Conservation (phyloP, 805 yeast genomes). For the Maudiozyma barnettii region DNA sequence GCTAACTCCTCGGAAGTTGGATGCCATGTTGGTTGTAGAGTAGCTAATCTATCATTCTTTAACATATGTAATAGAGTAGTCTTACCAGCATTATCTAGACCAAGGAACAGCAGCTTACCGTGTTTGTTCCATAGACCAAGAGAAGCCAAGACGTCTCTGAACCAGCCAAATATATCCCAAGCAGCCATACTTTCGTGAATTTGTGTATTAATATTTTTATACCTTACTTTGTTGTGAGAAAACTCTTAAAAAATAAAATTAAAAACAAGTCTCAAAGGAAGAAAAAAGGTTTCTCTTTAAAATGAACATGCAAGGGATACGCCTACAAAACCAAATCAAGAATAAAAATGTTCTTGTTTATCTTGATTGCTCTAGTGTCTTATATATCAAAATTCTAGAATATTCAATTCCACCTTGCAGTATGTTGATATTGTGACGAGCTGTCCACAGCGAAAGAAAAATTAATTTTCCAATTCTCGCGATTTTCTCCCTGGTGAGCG, state of each 20-base stretch:
- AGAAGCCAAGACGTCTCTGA: slow-evolving; percentile 68
- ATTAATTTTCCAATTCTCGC: too few relatives aligned
- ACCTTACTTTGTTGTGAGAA: neutral
- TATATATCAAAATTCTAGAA: too few relatives aligned
- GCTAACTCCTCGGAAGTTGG: slow-evolving; percentile 98
- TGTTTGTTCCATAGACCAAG: slow-evolving; percentile 87
- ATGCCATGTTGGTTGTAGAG: slow-evolving; percentile 94
- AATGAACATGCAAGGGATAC: neutral
- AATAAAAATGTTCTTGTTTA: too few relatives aligned
- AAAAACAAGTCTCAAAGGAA: neutral
- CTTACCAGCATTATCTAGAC: slow-evolving; percentile 97
- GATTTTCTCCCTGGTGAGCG: too few relatives aligned
- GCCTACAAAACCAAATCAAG: neutral
- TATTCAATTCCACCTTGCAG: too few relatives aligned
- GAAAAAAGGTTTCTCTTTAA: neutral
- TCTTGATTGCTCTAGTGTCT: too few relatives aligned
- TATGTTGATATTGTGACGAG: too few relatives aligned
- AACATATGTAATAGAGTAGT: slow-evolving; percentile 81
- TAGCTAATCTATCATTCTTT: slow-evolving; percentile 93
- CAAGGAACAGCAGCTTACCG: slow-evolving; percentile 90
- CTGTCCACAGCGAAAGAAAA: too few relatives aligned
- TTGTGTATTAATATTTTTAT: neutral
- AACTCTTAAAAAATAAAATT: neutral
- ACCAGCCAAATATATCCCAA: slow-evolving; percentile 31
- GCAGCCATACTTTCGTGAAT: slow-evolving; percentile 11